These are phyloP conservation scores for Cetraspora pellucida DNA, from an alignment of 192 early-diverging fungal genomes.

Conservation along the genomic window DNA sequence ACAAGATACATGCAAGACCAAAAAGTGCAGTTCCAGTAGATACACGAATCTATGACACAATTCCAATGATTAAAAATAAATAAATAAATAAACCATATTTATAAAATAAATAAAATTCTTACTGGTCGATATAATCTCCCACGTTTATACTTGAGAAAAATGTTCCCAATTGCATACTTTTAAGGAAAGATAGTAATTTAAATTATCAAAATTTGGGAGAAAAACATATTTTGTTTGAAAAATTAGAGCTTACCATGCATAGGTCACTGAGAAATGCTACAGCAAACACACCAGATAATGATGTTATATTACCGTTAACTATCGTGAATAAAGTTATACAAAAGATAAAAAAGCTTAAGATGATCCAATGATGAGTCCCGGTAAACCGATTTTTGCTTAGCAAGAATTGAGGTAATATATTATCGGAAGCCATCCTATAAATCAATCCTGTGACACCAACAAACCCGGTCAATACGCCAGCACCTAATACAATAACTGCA, in stretches of 20 bases:
- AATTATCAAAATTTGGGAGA: too few relatives aligned
- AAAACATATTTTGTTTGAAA: too few relatives aligned
- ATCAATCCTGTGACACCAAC: conserved; percentile 57
- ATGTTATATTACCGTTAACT: conserved; percentile 45
- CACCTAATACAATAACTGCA: conserved; percentile 62
- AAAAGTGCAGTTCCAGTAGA: conserved; percentile 41
- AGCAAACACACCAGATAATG: conserved; percentile 56
- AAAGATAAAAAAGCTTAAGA: conserved; percentile 51
- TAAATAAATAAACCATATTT: not conserved
- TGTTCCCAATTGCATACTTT: conserved; percentile 44
- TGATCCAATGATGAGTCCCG: conserved; percentile 54
- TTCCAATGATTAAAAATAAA: not conserved
- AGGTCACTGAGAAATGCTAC: conserved; percentile 55
- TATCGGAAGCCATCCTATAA: conserved; percentile 54
- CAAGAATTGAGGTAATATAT: conserved; percentile 54
- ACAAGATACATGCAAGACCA: conserved; percentile 33
- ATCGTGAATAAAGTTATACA: conserved; percentile 50
- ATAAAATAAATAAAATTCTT: not conserved
- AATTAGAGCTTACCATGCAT: conserved; percentile 23
- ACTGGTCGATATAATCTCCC: conserved; percentile 43
- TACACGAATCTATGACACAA: not conserved
- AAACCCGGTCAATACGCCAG: conserved; percentile 59
- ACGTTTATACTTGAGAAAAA: conserved; percentile 54
- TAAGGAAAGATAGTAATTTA: too few relatives aligned
- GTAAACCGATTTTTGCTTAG: conserved; percentile 47